These are phyloP conservation scores for Penicillium desertorum DNA, from an alignment of 495 filamentous ascomycete species.

Conservation along the genomic window DNA sequence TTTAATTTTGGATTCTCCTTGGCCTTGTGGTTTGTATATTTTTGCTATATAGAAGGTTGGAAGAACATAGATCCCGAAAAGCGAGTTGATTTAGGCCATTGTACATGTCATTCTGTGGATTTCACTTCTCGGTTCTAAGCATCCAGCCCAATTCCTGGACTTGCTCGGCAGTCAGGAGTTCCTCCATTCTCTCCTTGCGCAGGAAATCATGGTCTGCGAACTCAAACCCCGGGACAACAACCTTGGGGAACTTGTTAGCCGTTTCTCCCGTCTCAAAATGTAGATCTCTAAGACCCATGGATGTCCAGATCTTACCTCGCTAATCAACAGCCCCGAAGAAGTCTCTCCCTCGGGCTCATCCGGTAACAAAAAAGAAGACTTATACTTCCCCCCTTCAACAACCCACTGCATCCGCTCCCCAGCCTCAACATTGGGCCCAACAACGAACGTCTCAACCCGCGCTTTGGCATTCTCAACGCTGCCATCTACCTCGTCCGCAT, in stretches of 20 bases:
- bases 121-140: constrained; percentile 11
- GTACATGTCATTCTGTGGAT: neutral
- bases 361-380: constrained; percentile 53
- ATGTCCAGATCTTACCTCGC: constrained; percentile 44
- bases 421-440: constrained; percentile 53
- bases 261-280: neutral
- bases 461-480: constrained; percentile 29
- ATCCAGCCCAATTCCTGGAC: constrained; percentile 53
- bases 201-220: constrained; percentile 65
- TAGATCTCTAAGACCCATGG: no score
- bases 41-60: constrained; percentile 6
- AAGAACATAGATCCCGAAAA: neutral
- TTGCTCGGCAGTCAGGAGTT: constrained; percentile 49
- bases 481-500: constrained; percentile 41
- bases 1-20: constrained; percentile 3
- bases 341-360: constrained; percentile 16
- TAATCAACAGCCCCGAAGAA: constrained; percentile 57
- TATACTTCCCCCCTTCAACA: constrained; percentile 65
- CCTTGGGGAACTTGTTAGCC: constrained; percentile 23
- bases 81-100: neutral
- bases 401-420: constrained; percentile 68
- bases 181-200: constrained; percentile 37
- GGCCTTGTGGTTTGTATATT: constrained; percentile 10
- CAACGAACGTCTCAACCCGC: constrained; percentile 60
- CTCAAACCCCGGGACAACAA: constrained; percentile 67